Conservation (phyloP, 352 stramenopile genomes). For the Thalassiosira hispida region DNA sequence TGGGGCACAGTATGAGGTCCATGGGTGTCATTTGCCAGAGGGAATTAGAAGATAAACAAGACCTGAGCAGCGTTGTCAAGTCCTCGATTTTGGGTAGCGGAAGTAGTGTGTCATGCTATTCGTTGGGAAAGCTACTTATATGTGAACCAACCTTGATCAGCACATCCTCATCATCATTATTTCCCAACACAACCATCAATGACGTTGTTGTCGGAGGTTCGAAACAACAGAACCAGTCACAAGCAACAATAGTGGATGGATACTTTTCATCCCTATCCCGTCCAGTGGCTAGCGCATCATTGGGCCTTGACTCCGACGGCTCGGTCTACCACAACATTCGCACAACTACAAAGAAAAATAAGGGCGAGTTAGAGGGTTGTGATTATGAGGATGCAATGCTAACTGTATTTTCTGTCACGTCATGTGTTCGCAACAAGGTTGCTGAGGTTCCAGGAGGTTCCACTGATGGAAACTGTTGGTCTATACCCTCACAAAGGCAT, state of each 20-base stretch:
- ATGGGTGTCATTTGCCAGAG: conserved; percentile 58
- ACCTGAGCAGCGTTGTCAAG: conserved; percentile 28
- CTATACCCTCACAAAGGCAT: conserved; percentile 62
- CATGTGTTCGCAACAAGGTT: conserved; percentile 42
- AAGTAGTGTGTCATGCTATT: too few species aligned
- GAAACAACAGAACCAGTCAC: not conserved
- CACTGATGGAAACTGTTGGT: too few species aligned
- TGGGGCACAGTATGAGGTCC: not conserved
- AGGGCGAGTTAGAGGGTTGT: conserved; percentile 38
- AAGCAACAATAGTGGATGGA: conserved; percentile 13
- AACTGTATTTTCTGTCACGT: conserved; percentile 64
- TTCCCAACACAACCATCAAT: too few species aligned
- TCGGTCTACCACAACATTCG: conserved; percentile 46
- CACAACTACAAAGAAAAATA: too few species aligned
- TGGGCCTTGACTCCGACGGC: conserved; percentile 70
- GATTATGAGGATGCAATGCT: conserved; percentile 63
- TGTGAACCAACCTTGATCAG: conserved; percentile 32
- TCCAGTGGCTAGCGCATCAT: conserved; percentile 48
- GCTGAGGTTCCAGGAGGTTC: conserved; percentile 27
- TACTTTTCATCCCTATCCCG: conserved; percentile 57
- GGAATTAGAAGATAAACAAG: conserved; percentile 22
- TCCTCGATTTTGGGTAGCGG: too few species aligned
- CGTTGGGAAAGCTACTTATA: conserved; percentile 37
- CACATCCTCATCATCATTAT: too few species aligned
- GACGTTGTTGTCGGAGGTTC: too few species aligned